Conservation (phyloP, 2,329 filamentous ascomycete genomes). For the Ophiostoma fasciatum region DNA sequence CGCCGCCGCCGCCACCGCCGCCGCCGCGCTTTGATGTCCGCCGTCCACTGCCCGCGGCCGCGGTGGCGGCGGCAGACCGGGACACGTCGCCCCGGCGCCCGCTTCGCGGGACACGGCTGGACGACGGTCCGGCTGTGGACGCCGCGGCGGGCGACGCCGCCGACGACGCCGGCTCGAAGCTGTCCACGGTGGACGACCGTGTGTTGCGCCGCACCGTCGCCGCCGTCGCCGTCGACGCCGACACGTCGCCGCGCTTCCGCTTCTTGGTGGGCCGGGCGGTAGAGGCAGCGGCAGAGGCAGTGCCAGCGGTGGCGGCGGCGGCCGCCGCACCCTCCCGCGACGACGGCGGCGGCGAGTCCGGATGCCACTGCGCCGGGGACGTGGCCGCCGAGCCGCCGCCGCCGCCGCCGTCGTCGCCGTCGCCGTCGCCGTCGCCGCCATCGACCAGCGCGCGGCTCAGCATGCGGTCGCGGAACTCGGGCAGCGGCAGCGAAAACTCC, state of each 20-base stretch:
- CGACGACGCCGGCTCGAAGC: conserved; percentile 8
- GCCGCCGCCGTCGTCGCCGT: not conserved
- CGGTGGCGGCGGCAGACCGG: too few species aligned
- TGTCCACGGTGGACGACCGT: conserved; percentile 13
- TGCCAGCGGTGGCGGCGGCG: not conserved
- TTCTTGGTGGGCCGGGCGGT: conserved; percentile 5
- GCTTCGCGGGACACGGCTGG: too few species aligned
- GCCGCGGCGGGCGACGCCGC: conserved; percentile 8
- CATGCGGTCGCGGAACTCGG: conserved; percentile 12
- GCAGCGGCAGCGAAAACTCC: conserved; percentile 12
- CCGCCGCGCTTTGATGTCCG: too few species aligned
- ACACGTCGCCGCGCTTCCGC: conserved; percentile 12
- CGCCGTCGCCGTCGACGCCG: not conserved
- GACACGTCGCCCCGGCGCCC: too few species aligned
- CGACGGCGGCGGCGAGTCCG: conserved; percentile 8
- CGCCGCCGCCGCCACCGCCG: too few species aligned
- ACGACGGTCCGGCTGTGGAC: too few species aligned
- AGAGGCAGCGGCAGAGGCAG: not conserved
- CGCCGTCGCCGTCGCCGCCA: not conserved
- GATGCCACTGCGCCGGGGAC: conserved; percentile 12
- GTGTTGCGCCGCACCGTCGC: not conserved
- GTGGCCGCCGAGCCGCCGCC: conserved; percentile 6
- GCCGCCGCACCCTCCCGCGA: too few species aligned
- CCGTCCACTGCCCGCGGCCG: too few species aligned
- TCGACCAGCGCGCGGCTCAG: conserved; percentile 9